phyloP scores from a whole-genome alignment of 148 eudicot species.

The Chenopodium berlandieri region DNA sequence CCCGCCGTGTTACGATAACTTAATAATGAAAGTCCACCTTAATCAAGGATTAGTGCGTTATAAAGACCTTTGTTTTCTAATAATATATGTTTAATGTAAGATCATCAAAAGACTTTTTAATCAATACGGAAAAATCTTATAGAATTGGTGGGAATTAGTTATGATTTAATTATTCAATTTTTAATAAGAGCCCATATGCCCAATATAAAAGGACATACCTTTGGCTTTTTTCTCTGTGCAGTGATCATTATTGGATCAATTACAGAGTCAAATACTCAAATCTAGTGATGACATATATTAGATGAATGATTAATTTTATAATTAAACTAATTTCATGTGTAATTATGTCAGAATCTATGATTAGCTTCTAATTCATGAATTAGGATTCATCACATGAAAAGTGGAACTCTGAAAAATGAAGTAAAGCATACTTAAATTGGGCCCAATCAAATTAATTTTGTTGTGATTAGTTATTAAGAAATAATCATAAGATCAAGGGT shows the following conservation, averaged over 20 bases:
- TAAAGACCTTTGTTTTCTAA: too few species aligned
- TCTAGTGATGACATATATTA: slow-evolving; percentile 8
- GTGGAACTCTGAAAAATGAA: slow-evolving; percentile 9
- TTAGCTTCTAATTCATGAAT: slow-evolving; percentile 30
- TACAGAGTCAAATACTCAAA: slow-evolving; percentile 23
- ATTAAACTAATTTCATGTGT: neutral
- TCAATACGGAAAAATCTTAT: neutral
- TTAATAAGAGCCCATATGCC: neutral
- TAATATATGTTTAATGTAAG: neutral
- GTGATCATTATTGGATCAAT: slow-evolving; percentile 22
- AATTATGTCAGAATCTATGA: slow-evolving; percentile 21
- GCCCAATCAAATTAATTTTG: slow-evolving; percentile 5
- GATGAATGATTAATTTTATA: neutral
- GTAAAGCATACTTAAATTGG: slow-evolving; percentile 5
- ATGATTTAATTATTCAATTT: neutral
- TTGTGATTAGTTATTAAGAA: slow-evolving; percentile 24
- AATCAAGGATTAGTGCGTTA: too few species aligned
- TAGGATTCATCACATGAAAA: slow-evolving; percentile 33
- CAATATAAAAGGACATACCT: slow-evolving; percentile 2
- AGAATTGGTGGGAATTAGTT: neutral
- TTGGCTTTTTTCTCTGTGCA: neutral
- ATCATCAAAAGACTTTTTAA: neutral
- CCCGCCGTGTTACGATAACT: too few species aligned
- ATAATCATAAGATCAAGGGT: slow-evolving; percentile 27
- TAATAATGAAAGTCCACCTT: too few species aligned